Conservation (phyloP, 2,329 filamentous ascomycete species). For the Epichloe sibirici region DNA sequence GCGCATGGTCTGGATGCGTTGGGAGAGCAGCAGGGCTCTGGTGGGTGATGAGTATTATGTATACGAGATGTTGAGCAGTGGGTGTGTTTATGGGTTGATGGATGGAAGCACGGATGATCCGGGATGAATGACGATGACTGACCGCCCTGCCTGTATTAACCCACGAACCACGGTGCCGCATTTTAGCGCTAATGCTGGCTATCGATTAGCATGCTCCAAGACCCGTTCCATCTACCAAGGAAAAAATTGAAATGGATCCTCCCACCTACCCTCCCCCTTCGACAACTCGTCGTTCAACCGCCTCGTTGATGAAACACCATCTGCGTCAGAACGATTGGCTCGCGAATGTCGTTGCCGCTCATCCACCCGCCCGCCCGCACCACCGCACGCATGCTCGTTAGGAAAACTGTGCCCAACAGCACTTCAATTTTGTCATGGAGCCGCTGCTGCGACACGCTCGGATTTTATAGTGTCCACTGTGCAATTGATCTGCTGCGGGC, state of each 20-base stretch:
- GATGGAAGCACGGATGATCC: too few species aligned
- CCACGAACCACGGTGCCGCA: too few species aligned
- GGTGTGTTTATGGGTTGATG: too few species aligned
- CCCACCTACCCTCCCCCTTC: too few species aligned
- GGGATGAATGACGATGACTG: too few species aligned
- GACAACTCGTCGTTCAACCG: background rate
- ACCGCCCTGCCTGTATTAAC: too few species aligned
- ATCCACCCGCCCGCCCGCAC: background rate
- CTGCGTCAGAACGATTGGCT: background rate
- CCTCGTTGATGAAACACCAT: background rate
- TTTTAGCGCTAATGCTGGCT: too few species aligned
- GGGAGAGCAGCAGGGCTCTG: background rate
- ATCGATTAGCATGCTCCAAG: too few species aligned
- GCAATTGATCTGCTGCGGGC: background rate
- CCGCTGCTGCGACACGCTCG: background rate
- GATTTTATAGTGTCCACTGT: background rate
- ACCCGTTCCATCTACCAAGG: too few species aligned
- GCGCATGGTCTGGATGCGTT: slow-evolving; percentile 5
- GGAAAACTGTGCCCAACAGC: background rate
- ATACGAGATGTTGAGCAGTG: too few species aligned
- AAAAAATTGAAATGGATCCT: background rate
- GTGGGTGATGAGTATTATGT: background rate
- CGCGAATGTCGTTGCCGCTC: background rate
- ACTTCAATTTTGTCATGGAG: background rate
- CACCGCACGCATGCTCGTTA: background rate